Evolutionary conservation across 441 rosid species (phyloP).

Genomic region (Capsella rubella): DNA sequence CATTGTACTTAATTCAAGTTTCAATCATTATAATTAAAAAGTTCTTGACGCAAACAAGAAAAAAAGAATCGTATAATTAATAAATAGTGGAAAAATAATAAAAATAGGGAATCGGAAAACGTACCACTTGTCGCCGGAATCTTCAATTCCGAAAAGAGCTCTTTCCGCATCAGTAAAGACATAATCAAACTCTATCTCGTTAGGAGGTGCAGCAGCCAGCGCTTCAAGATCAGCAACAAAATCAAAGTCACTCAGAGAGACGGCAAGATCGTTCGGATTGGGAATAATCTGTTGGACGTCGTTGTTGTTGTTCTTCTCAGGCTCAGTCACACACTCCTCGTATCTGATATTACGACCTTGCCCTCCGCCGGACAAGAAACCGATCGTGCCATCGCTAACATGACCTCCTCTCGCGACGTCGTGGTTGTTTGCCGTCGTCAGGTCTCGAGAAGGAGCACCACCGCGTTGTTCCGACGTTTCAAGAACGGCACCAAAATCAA

Average conservation of each 20-base stretch:
- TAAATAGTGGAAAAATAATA: neutral
- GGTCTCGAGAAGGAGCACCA: too few relatives aligned
- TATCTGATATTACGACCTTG: neutral
- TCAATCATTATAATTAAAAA: neutral
- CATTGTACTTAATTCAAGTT: too few relatives aligned
- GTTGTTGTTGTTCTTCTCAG: neutral
- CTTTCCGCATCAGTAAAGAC: neutral
- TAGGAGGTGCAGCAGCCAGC: neutral
- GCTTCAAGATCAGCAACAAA: neutral
- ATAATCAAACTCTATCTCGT: neutral
- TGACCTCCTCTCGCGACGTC: neutral
- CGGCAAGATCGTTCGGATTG: neutral
- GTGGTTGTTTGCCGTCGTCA: neutral
- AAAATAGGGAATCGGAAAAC: neutral
- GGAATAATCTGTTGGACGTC: neutral
- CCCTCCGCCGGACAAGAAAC: neutral
- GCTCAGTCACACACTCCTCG: neutral
- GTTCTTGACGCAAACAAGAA: neutral
- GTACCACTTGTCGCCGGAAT: neutral
- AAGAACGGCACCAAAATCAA: too few relatives aligned
- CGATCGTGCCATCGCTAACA: neutral
- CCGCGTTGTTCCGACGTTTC: too few relatives aligned
- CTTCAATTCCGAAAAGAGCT: neutral
- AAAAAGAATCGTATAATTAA: neutral
- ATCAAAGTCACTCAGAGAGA: neutral